Percentiles rank a stretch among this genome's conserved stretches.
Evolutionary conservation across 306 rosid species (phyloP).

Genomic region (Mimosa bimucronata): DNA sequence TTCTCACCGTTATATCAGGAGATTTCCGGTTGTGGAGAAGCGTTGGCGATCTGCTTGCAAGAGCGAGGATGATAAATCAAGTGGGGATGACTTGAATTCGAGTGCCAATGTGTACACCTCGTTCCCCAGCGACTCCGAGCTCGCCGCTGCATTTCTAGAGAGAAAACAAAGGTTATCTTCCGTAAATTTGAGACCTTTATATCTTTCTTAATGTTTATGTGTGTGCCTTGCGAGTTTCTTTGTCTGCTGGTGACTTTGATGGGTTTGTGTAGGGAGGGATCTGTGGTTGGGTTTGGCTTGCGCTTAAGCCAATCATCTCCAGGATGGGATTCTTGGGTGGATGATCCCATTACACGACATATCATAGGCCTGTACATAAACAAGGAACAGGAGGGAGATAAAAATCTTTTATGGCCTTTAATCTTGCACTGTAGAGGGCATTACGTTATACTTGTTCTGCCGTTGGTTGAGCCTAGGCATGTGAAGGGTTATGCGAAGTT

Average conservation of each 20-base stretch:
- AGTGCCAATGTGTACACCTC: conserved; percentile 38
- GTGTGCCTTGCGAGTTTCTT: not conserved
- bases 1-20: conserved; percentile 46
- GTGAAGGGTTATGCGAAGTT: conserved; percentile 64
- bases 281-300: conserved; percentile 73
- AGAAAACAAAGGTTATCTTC: conserved; percentile 62
- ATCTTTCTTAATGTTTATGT: not conserved
- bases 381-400: conserved; percentile 56
- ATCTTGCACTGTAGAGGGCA: conserved; percentile 72
- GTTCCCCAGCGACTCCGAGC: conserved; percentile 67
- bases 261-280: conserved; percentile 70
- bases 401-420: conserved; percentile 83
- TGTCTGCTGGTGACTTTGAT: conserved; percentile 19
- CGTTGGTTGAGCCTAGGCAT: conserved; percentile 82
- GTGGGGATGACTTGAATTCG: conserved; percentile 35
- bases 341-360: conserved; percentile 91
- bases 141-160: conserved; percentile 69
- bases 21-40: conserved; percentile 90
- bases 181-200: not conserved
- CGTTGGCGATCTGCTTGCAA: conserved; percentile 79
- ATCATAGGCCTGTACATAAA: conserved; percentile 64
- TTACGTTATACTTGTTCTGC: conserved; percentile 67
- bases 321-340: conserved; percentile 95
- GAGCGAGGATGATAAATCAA: conserved; percentile 35
- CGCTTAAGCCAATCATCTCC: conserved; percentile 68